These are phyloP conservation scores for Neopestalotiopsis clavispora DNA, from an alignment of 2,329 filamentous ascomycete species.

Conservation along the genomic window DNA sequence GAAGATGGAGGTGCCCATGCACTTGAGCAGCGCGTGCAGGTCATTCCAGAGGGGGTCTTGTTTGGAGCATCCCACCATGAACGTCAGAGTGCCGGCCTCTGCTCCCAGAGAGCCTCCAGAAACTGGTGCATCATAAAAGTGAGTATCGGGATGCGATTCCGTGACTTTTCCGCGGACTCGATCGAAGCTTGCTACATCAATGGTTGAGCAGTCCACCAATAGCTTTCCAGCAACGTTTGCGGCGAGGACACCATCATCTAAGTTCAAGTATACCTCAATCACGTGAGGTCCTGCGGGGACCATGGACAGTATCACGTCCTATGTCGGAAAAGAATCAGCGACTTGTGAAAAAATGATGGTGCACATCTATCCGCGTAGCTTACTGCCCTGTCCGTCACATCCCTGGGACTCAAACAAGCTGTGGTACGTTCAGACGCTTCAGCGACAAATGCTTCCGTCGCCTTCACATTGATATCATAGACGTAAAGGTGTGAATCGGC, in stretches of 20 bases:
- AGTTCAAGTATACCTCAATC: slow-evolving; percentile 61
- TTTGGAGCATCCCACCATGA: slow-evolving; percentile 39
- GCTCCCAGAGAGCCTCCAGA: slow-evolving; percentile 40
- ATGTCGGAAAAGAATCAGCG: neutral
- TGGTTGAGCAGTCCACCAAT: slow-evolving; percentile 76
- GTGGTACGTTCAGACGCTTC: slow-evolving; percentile 38
- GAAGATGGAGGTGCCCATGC: slow-evolving; percentile 60
- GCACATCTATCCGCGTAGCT: slow-evolving; percentile 20
- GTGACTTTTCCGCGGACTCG: slow-evolving; percentile 43
- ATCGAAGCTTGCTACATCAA: slow-evolving; percentile 54
- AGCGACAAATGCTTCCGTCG: slow-evolving; percentile 45
- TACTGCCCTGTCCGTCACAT: slow-evolving; percentile 56
- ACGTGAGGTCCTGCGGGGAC: slow-evolving; percentile 73
- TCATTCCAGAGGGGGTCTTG: slow-evolving; percentile 43
- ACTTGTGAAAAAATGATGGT: neutral
- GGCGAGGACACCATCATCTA: slow-evolving; percentile 51
- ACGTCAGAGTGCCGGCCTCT: slow-evolving; percentile 37
- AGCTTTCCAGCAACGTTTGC: slow-evolving; percentile 41
- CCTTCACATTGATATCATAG: slow-evolving; percentile 50
- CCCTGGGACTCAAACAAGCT: slow-evolving; percentile 42
- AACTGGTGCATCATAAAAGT: slow-evolving; percentile 43
- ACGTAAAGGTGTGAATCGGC: slow-evolving; percentile 48
- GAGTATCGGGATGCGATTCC: slow-evolving; percentile 21
- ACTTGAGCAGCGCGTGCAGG: slow-evolving; percentile 47
- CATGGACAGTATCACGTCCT: slow-evolving; percentile 72